Base-by-base conservation (phyloP, 2,329 filamentous ascomycete species). In the Colletotrichum orbiculare region DNA sequence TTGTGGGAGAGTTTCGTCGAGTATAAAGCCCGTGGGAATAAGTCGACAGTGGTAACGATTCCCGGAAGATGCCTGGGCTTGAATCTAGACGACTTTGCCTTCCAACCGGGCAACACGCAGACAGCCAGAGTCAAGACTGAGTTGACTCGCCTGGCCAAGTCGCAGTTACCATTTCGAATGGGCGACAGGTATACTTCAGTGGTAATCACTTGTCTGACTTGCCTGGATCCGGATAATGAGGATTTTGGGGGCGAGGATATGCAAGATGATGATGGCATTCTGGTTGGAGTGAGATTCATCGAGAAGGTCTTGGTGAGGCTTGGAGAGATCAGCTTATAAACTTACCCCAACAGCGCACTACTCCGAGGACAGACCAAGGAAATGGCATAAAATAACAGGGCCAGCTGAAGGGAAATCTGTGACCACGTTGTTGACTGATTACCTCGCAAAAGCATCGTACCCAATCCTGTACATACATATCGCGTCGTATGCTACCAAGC, bases 1-100 rank as follows among this genome's bases (percentile, higher is more conserved):
- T 66, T 87, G 0, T 85, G 82, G 82, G 59, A 74, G 1, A 78
- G 74, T 0, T 73, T 77, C 37, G 68, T 78, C 9, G 17, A 46
- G 2, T 75, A 74, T 48, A 3, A 48, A 6, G 34, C 17, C 11
- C 12, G 2, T 12, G 39, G 43, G 15, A 37, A 37, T 1, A 38
- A 48, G 8, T 12, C 39, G 4, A 9, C 6, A 1, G 2, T 1
- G 2, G 1, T 13, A 3, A 59, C 11, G 12, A 5, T 48, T 6
- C 60, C 41, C 1, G 47, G 37, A 17, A n/a, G 2, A 11, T 8
- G 13, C 11, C n/a, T 63, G 3, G 47, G 54, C 1, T 11, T 55
- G 7, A 11, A 37, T 7, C 2, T 45, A 12, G 9, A 41, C 25
- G 57, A 56, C 13, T 37, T 55, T 42, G 34, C 46, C 1, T 56